Evolutionary conservation across 176 grass and related monocot species (phyloP).

Genomic region (Carex littledalei): DNA sequence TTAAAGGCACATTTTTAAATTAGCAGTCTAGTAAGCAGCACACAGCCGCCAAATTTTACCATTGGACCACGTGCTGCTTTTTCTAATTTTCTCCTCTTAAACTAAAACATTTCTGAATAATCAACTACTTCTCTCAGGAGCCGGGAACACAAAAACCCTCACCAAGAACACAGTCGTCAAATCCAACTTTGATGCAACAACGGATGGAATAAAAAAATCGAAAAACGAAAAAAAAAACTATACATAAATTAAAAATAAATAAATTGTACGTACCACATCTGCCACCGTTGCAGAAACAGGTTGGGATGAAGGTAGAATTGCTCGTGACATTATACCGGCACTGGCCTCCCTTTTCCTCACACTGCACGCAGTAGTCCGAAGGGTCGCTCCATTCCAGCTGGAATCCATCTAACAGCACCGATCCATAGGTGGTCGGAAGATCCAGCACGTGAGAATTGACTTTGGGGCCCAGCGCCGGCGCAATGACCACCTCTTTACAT

Average conservation of each 20-base stretch:
- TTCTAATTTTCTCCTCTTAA: neutral
- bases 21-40: neutral
- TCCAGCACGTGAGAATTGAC: neutral
- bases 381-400: neutral
- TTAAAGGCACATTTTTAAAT: neutral
- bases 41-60: slow-evolving; percentile 7
- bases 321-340: slow-evolving; percentile 6
- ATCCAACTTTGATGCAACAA: neutral
- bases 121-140: neutral
- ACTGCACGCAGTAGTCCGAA: neutral
- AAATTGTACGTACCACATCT: slow-evolving; percentile 2
- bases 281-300: neutral
- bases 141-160: neutral
- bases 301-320: neutral
- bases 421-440: neutral
- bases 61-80: neutral
- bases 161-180: neutral
- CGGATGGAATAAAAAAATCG: neutral
- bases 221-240: neutral
- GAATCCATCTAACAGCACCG: neutral
- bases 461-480: neutral
- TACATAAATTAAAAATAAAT: neutral
- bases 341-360: neutral
- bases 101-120: neutral
- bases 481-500: neutral